Percentiles rank a stretch among this genome's conserved stretches.
phyloP scores from a whole-genome alignment of 2,329 filamentous ascomycete species.

The Annulohypoxylon truncatum region DNA sequence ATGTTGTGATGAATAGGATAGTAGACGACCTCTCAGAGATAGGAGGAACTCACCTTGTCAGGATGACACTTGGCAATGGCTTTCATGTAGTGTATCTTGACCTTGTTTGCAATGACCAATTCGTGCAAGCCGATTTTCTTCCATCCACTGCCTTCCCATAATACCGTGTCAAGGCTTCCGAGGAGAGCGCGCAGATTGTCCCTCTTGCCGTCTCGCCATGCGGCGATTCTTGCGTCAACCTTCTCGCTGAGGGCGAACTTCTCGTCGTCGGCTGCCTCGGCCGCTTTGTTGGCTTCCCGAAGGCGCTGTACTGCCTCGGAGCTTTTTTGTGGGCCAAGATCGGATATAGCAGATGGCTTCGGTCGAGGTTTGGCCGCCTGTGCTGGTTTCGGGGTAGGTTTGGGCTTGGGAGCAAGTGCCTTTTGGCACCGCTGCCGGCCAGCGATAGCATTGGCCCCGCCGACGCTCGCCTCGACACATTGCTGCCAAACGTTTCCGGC shows the following conservation, averaged over 20 bases:
- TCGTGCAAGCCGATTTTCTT: conserved; percentile 97
- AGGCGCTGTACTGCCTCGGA: conserved; percentile 85
- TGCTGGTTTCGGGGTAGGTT: conserved; percentile 58
- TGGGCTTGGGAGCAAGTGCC: conserved; percentile 78
- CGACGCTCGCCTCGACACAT: conserved; percentile 85
- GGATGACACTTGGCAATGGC: conserved; percentile 98
- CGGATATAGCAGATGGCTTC: conserved; percentile 53
- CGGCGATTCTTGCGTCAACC: conserved; percentile 80
- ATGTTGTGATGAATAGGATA: conserved; percentile 2
- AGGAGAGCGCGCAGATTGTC: conserved; percentile 92
- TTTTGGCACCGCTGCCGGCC: conserved; percentile 91
- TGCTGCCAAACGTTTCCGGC: conserved; percentile 83
- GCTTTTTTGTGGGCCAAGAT: conserved; percentile 61
- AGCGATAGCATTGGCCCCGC: conserved; percentile 84
- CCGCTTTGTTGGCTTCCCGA: conserved; percentile 84
- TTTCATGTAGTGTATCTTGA: conserved; percentile 99
- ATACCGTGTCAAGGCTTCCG: conserved; percentile 85
- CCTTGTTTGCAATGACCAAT: conserved; percentile 90
- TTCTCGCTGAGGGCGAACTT: conserved; percentile 89
- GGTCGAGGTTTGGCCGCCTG: conserved; percentile 60
- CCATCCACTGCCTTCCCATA: conserved; percentile 95
- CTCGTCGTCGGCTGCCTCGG: conserved; percentile 89
- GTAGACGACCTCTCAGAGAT: conserved; percentile 5
- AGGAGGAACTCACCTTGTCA: conserved; percentile 80
- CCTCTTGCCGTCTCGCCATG: conserved; percentile 91